A percentile compares a stretch with the other conserved stretches of the same genome.
Conservation (phyloP, 306 rosid genomes). For the Datisca glomerata region DNA sequence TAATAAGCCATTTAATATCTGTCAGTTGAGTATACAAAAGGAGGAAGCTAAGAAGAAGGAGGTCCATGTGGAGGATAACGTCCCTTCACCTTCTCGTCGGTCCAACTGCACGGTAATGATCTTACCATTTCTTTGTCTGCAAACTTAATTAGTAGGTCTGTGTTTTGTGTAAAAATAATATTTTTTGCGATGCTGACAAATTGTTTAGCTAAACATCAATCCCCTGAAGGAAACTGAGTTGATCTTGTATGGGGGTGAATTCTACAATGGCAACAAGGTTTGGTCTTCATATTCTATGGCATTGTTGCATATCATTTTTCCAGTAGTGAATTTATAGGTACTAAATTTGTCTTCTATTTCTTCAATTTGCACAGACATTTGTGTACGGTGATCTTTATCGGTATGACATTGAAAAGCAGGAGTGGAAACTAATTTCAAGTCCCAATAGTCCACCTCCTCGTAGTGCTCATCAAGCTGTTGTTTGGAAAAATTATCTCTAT, state of each 20-base stretch:
- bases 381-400: slow-evolving; percentile 84
- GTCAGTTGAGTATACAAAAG: slow-evolving; percentile 65
- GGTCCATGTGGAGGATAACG: slow-evolving; percentile 79
- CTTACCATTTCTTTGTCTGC: background rate
- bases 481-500: slow-evolving; percentile 90
- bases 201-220: slow-evolving; percentile 61
- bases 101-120: slow-evolving; percentile 72
- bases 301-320: slow-evolving; percentile 1
- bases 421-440: slow-evolving; percentile 82
- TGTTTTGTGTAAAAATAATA: background rate
- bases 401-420: slow-evolving; percentile 79
- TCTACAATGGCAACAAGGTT: slow-evolving; percentile 94
- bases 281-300: background rate
- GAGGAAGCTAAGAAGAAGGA: slow-evolving; percentile 97
- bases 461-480: slow-evolving; percentile 95
- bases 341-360: slow-evolving; percentile 5
- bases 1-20: background rate
- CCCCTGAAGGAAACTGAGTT: slow-evolving; percentile 92
- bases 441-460: slow-evolving; percentile 99
- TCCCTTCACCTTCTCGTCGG: slow-evolving; percentile 88
- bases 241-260: slow-evolving; percentile 88
- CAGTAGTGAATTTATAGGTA: slow-evolving; percentile 3
- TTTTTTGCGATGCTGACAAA: background rate
- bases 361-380: slow-evolving; percentile 50
- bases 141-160: background rate